These are phyloP conservation scores for Tubosaeta brunneosetosa DNA, from an alignment of 768 basidiomycete species.

Conservation along the genomic window DNA sequence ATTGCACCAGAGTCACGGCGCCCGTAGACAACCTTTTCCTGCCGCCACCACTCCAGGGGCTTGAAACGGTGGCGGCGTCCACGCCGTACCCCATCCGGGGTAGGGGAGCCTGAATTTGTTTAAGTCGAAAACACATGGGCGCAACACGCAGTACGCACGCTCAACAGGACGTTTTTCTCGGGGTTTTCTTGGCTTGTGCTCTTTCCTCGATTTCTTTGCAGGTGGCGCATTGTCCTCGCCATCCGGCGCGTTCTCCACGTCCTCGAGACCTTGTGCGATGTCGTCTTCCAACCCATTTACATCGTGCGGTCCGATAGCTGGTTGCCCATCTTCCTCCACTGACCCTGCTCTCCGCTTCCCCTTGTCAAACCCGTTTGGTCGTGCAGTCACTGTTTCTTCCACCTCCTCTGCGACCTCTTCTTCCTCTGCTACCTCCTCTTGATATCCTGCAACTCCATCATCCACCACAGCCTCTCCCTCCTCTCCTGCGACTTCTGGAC, in stretches of 20 bases:
- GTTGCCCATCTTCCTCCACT: conserved; percentile 10
- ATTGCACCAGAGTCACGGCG: conserved; percentile 47
- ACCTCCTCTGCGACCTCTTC: conserved; percentile 24
- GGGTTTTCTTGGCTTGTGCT: conserved; percentile 26
- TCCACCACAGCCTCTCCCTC: conserved; percentile 24
- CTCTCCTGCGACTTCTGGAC: conserved; percentile 45
- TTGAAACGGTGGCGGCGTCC: conserved; percentile 61
- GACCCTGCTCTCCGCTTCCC: conserved; percentile 38
- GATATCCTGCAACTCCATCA: background rate
- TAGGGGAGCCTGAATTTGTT: conserved; percentile 18
- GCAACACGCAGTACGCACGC: conserved; percentile 14
- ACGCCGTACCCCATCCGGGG: conserved; percentile 55
- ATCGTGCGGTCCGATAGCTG: conserved; percentile 6
- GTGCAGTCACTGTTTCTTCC: conserved; percentile 29
- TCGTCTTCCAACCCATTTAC: conserved; percentile 39
- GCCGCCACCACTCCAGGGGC: conserved; percentile 92
- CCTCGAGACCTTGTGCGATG: conserved; percentile 39
- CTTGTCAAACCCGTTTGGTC: conserved; percentile 28
- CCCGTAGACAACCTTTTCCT: conserved; percentile 83
- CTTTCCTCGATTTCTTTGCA: conserved; percentile 26
- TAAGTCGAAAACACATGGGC: conserved; percentile 5
- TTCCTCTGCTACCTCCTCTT: conserved; percentile 21
- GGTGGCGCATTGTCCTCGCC: conserved; percentile 35
- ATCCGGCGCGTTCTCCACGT: conserved; percentile 49
- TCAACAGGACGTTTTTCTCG: conserved; percentile 22